Evolutionary conservation across 805 yeast species (phyloP), one percentile per base, ranked within the genome.

Genomic region (Scheffersomyces ergatensis): DNA sequence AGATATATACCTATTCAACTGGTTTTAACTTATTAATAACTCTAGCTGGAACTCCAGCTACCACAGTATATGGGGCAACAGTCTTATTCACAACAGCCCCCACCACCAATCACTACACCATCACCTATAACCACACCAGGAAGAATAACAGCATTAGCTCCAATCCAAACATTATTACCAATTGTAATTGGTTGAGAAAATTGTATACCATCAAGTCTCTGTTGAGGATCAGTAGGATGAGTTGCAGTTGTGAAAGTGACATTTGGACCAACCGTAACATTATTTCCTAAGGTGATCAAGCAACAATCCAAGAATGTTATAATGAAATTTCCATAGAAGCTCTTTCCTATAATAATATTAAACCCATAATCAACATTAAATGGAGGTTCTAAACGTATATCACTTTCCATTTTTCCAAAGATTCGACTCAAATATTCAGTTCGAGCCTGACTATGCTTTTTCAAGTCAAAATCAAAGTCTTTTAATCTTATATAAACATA

Each of bases 121-220:
- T 29, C 32, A 12, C 89, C 90, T 34, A 84, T 70, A 1, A 74
- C 77, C 9, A 81, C 82, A 7, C 89, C 90, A 2, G 86, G 85
- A 37, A 83, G 58, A 7, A 85, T 70, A 1, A 65, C 63, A 13
- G 64, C 78, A 31, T 70, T 67, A 1, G 81, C 68, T 13, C 86
- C 87, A 31, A 84, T 63, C 92, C 90, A 84, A 7, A 81, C 85
- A 45, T 77, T 74, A 54, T 79, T 71, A 2, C 84, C 88, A 26
- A 85, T 78, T 2, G 55, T 64, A 23, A 85, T 72, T 5, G 85
- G 83, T 27, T 58, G 51, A 0, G 84, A 82, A 49, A 63, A 75
- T 53, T 84, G 90, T 3, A 63, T 60, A 2, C 72, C 77, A 2
- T 51, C 55, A 21, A 50, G 33, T 43, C 85, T 63, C 39, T 58